Evolutionary conservation across 768 basidiomycete species (phyloP), one percentile per base, ranked within the genome.

Genomic region (Rhodocollybia butyracea): DNA sequence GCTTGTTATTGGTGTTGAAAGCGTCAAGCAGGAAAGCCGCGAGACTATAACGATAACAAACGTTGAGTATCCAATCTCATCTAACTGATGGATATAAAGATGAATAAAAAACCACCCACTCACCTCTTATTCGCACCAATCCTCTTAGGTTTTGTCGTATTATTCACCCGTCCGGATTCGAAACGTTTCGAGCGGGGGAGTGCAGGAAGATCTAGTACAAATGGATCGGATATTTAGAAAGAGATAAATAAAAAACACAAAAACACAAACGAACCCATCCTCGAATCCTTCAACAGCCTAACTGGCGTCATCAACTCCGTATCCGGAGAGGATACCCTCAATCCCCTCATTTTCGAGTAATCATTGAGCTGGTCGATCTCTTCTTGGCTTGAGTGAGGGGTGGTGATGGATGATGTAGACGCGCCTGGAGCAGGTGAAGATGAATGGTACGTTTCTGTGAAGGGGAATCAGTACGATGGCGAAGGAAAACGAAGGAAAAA

Each of bases 301-400:
- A 67, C 67, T 41, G 66, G 57, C n/a, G 76, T 70, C 1, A n/a
- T n/a, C n/a, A 73, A 68, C 2, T 76, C 75, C 3, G 77, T 79
- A 62, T 71, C 61, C 15, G 81, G 80, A 15, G 80, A 79, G 7
- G 81, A 82, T 65, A 57, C 84, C 76, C 61, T 85, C 83, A 5
- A 24, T 30, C 26, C 21, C 12, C n/a, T n/a, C n/a, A n/a, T n/a
- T n/a, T n/a, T n/a, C n/a, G n/a, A n/a, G n/a, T n/a, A n/a, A n/a
- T 24, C 2, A 15, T 38, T 34, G 7, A 82, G 61, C 47, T 80
- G 73, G 42, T 75, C 72, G 24, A 50, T 22, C 45, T 82, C 78
- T 3, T 68, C 70, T 39, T 76, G 74, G 15, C 72, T 76, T 11
- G 74, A 70, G 11, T 65, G 64, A 10, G 75, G 74, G 0, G 72